These are phyloP conservation scores for Serendipita vermifera DNA, from an alignment of 768 basidiomycete species.

Conservation along the genomic window DNA sequence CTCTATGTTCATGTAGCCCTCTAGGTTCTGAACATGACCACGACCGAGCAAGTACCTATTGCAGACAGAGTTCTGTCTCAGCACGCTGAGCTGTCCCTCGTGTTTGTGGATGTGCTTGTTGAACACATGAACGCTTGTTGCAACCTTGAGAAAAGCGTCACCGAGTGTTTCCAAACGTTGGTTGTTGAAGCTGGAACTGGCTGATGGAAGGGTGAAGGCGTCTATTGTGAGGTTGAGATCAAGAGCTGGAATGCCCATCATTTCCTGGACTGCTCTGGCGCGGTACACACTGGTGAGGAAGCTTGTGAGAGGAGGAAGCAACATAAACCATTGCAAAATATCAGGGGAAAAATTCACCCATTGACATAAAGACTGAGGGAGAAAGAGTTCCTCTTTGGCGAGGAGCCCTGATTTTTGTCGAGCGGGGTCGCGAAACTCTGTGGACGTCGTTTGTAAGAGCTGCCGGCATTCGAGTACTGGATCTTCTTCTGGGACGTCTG, in stretches of 20 bases:
- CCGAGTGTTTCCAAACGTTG: slow-evolving; percentile 81
- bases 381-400: slow-evolving; percentile 16
- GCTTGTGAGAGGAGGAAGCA: slow-evolving; percentile 55
- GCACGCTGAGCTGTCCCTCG: slow-evolving; percentile 64
- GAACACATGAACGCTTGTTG: slow-evolving; percentile 61
- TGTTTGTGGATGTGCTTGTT: slow-evolving; percentile 64
- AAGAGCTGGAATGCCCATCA: slow-evolving; percentile 51
- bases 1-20: slow-evolving; percentile 52
- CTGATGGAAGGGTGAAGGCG: slow-evolving; percentile 61
- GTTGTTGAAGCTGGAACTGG: slow-evolving; percentile 55
- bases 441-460: slow-evolving; percentile 17
- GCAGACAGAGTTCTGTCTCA: slow-evolving; percentile 52
- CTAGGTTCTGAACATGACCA: slow-evolving; percentile 50
- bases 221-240: slow-evolving; percentile 46
- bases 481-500: slow-evolving; percentile 41
- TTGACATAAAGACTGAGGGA: slow-evolving; percentile 36
- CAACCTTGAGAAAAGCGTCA: slow-evolving; percentile 67
- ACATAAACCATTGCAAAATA: slow-evolving; percentile 38
- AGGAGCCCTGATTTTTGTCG: slow-evolving; percentile 29
- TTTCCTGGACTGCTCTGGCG: slow-evolving; percentile 35
- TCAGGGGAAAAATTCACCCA: slow-evolving; percentile 41
- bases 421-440: slow-evolving; percentile 14
- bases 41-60: slow-evolving; percentile 59
- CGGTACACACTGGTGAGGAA: slow-evolving; percentile 56
- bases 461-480: slow-evolving; percentile 45